phyloP scores from a whole-genome alignment of 768 basidiomycete species.

The Leccinum aurantiacum region DNA sequence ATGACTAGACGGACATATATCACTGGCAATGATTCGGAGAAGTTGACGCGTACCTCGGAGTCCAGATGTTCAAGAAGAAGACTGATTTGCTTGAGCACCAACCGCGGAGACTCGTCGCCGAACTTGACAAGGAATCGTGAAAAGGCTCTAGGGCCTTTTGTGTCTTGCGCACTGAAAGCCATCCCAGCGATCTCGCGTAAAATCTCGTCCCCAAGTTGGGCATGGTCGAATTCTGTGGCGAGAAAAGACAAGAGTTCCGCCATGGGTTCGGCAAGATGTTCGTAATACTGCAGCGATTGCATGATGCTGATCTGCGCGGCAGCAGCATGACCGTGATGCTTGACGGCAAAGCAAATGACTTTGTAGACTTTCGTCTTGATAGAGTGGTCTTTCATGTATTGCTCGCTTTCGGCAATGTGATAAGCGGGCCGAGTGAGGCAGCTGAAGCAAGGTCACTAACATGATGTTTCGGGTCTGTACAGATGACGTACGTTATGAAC shows the following conservation, averaged over 20 bases:
- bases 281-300: slow-evolving; percentile 89
- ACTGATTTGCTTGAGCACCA: slow-evolving; percentile 87
- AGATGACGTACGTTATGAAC: slow-evolving; percentile 60
- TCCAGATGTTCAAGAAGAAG: slow-evolving; percentile 84
- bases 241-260: slow-evolving; percentile 84
- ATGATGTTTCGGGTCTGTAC: neutral
- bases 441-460: slow-evolving; percentile 38
- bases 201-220: slow-evolving; percentile 88
- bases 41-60: slow-evolving; percentile 66
- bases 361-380: slow-evolving; percentile 81
- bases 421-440: slow-evolving; percentile 89
- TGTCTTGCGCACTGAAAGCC: slow-evolving; percentile 76
- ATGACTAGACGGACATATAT: slow-evolving; percentile 55
- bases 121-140: slow-evolving; percentile 80
- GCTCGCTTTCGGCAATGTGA: slow-evolving; percentile 80
- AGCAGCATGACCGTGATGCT: slow-evolving; percentile 81
- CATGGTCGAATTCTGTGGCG: slow-evolving; percentile 82
- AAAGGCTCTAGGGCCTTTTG: slow-evolving; percentile 84
- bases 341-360: slow-evolving; percentile 88
- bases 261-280: slow-evolving; percentile 92
- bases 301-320: slow-evolving; percentile 89
- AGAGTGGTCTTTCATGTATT: slow-evolving; percentile 77
- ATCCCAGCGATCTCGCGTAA: slow-evolving; percentile 83
- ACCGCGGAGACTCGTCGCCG: slow-evolving; percentile 74
- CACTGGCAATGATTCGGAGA: neutral